Evolutionary conservation across 768 basidiomycete genomes (phyloP).

Genomic region (Panellus pusillus): DNA sequence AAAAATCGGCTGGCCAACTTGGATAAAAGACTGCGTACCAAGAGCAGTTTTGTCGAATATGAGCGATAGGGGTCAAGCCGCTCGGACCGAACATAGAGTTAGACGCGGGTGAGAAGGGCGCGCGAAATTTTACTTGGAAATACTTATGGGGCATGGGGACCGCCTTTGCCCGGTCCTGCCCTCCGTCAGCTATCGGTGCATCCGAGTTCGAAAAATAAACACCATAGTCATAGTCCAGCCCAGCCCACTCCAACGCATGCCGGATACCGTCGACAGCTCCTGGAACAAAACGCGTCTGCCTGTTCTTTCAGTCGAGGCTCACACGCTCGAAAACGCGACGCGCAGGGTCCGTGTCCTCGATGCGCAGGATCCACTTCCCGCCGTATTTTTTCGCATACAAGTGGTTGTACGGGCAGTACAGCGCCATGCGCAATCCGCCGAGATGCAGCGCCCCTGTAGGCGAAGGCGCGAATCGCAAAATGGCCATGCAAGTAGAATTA

Average conservation of each 20-base stretch:
- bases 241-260: constrained; percentile 83
- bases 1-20: background rate
- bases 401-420: constrained; percentile 95
- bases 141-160: constrained; percentile 85
- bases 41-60: constrained; percentile 72
- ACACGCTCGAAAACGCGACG: constrained; percentile 24
- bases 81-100: constrained; percentile 64
- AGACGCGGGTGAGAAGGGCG: constrained; percentile 7
- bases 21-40: constrained; percentile 46
- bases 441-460: constrained; percentile 94
- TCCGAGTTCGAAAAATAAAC: constrained; percentile 20
- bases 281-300: constrained; percentile 75
- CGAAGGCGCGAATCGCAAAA: constrained; percentile 94
- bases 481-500: constrained; percentile 20
- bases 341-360: constrained; percentile 95
- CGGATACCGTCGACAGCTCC: constrained; percentile 83
- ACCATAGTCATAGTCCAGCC: constrained; percentile 92
- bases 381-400: constrained; percentile 76
- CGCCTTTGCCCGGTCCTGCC: constrained; percentile 74
- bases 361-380: constrained; percentile 88
- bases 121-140: constrained; percentile 60
- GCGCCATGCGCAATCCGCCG: constrained; percentile 90
- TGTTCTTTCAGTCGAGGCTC: background rate
- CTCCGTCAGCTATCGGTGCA: background rate
- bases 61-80: constrained; percentile 80